Evolutionary conservation across 805 yeast genomes (phyloP).

Genomic region (Hemisphaericaspora nanyangensis): DNA sequence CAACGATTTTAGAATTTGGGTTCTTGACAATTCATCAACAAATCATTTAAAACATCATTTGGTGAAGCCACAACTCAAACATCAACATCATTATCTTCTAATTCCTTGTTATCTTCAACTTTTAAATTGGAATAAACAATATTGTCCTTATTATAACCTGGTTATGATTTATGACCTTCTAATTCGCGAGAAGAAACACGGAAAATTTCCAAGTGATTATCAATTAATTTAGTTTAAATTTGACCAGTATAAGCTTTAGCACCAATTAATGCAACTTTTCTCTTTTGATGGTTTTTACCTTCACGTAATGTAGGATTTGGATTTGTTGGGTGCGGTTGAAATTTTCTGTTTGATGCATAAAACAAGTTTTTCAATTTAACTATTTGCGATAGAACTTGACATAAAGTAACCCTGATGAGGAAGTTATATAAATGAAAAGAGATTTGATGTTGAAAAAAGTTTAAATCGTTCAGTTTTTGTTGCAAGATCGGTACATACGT

Average conservation of each 20-base stretch:
- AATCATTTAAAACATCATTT: slow-evolving; percentile 89
- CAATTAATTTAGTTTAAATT: slow-evolving; percentile 81
- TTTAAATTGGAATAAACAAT: slow-evolving; percentile 80
- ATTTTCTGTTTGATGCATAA: slow-evolving; percentile 30
- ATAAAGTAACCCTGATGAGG: no score
- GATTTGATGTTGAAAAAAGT: no score
- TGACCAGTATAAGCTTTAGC: slow-evolving; percentile 98
- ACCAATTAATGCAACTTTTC: slow-evolving; percentile 90
- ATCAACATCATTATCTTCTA: slow-evolving; percentile 74
- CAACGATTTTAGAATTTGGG: slow-evolving; percentile 79
- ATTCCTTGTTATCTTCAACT: slow-evolving; percentile 80
- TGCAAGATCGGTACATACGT: no score
- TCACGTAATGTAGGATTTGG: slow-evolving; percentile 70
- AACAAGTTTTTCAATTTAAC: no score
- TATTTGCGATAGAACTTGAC: no score
- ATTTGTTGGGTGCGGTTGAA: slow-evolving; percentile 41
- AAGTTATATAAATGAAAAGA: no score
- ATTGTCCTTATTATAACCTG: slow-evolving; percentile 79
- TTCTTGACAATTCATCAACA: slow-evolving; percentile 66
- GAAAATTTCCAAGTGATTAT: slow-evolving; percentile 80
- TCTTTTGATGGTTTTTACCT: slow-evolving; percentile 56
- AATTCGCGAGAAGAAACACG: slow-evolving; percentile 97
- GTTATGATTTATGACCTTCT: slow-evolving; percentile 79
- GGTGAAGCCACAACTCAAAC: slow-evolving; percentile 99
- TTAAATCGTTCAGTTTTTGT: no score